Conservation (phyloP, 148 eudicot genomes). For the Hydrangea macrophylla region DNA sequence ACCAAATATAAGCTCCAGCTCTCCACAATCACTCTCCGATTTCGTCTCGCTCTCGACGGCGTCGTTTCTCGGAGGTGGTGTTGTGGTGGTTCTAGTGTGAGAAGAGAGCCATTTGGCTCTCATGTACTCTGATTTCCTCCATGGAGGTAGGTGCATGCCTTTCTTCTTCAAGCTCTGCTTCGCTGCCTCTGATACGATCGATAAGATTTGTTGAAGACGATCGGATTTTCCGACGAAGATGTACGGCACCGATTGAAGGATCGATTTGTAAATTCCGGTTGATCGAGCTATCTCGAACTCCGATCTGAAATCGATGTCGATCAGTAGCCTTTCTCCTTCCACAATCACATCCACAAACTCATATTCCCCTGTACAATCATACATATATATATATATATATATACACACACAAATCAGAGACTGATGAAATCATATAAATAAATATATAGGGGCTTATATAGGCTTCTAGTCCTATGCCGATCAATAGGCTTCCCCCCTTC, state of each 20-base stretch:
- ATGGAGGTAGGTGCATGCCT: conserved; percentile 60
- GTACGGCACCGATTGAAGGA: conserved; percentile 48
- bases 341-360: conserved; percentile 42
- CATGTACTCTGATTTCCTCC: conserved; percentile 59
- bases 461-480: too few relatives aligned
- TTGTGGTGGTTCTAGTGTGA: conserved; percentile 26
- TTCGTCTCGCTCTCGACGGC: too few relatives aligned
- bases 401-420: too few relatives aligned
- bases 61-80: too few relatives aligned
- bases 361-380: conserved; percentile 26
- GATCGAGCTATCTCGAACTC: conserved; percentile 62
- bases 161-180: conserved; percentile 52
- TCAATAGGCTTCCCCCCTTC: too few relatives aligned
- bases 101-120: conserved; percentile 60
- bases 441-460: too few relatives aligned
- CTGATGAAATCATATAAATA: too few relatives aligned
- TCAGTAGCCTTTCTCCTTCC: conserved; percentile 34
- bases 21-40: too few relatives aligned
- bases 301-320: conserved; percentile 61
- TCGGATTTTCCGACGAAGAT: conserved; percentile 55
- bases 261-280: conserved; percentile 37
- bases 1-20: conserved; percentile 40
- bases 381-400: neutral
- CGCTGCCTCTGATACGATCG: conserved; percentile 43
- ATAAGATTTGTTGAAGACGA: conserved; percentile 43